Percentiles rank a stretch among this genome's conserved stretches.
phyloP scores from a whole-genome alignment of 2,329 filamentous ascomycete species.

The Coleophoma crateriformis region DNA sequence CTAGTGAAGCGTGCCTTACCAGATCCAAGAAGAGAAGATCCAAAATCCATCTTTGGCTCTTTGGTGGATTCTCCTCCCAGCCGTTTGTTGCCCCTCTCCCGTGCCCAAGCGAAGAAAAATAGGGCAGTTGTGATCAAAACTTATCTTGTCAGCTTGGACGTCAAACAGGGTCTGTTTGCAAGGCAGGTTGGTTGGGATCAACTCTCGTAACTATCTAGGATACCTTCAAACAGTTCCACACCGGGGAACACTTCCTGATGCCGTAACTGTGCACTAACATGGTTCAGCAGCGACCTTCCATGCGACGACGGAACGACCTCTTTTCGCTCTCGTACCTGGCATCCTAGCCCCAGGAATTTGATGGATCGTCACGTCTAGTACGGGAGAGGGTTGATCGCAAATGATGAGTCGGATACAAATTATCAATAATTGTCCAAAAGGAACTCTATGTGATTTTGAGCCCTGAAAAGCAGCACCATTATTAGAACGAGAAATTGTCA shows the following conservation, averaged over 20 bases:
- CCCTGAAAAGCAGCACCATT: neutral
- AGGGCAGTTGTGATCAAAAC: neutral
- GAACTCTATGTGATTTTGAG: too few species aligned
- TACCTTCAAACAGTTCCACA: conserved; percentile 6
- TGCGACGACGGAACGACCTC: conserved; percentile 5
- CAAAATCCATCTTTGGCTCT: too few species aligned
- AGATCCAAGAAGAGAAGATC: too few species aligned
- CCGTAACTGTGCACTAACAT: neutral
- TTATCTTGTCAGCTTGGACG: neutral
- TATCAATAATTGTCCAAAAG: too few species aligned
- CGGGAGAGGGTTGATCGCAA: conserved; percentile 1
- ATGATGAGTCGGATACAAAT: neutral
- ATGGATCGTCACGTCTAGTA: conserved; percentile 2
- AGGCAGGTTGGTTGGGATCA: neutral
- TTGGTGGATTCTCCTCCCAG: neutral
- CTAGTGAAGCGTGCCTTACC: too few species aligned
- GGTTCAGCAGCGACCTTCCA: conserved; percentile 2
- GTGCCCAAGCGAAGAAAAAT: neutral
- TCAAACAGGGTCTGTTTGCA: neutral
- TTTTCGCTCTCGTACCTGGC: conserved; percentile 12
- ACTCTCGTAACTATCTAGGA: conserved; percentile 1
- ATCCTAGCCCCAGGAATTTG: conserved; percentile 7
- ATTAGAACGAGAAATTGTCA: neutral
- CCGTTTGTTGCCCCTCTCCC: neutral
- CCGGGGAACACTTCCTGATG: conserved; percentile 14